Evolutionary conservation across 352 stramenopile species (phyloP).

Genomic region (Thraustochytrium sp.): DNA sequence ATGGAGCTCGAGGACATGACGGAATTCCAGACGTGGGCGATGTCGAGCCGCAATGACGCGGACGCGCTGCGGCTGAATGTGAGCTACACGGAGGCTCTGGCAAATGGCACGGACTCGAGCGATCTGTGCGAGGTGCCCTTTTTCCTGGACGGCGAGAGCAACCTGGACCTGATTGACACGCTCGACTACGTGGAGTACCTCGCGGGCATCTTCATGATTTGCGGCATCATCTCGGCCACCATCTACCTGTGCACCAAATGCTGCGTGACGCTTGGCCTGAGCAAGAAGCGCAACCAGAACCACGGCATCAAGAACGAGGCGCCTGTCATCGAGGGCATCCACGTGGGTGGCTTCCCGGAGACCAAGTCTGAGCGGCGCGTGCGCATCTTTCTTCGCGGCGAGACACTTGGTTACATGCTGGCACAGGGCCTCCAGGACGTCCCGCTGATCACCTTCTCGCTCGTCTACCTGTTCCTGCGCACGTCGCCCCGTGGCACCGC

Average conservation of each 20-base stretch:
- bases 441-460: slow-evolving; percentile 27
- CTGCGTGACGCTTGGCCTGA: background rate
- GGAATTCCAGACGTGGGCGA: background rate
- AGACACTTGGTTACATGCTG: slow-evolving; percentile 39
- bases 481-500: background rate
- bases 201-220: background rate
- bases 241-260: slow-evolving; percentile 16
- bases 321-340: background rate
- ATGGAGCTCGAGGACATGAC: background rate
- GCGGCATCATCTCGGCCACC: background rate
- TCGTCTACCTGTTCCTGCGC: background rate
- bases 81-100: background rate
- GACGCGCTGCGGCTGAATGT: background rate
- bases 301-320: background rate
- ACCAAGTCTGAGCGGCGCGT: slow-evolving; percentile 9
- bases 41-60: background rate
- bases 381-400: slow-evolving; percentile 19
- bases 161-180: slow-evolving; percentile 2
- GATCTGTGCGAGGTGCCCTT: slow-evolving; percentile 12
- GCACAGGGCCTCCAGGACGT: slow-evolving; percentile 33
- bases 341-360: background rate
- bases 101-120: background rate
- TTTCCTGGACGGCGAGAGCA: background rate
- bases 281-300: background rate
- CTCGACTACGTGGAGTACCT: slow-evolving; percentile 25